Evolutionary conservation across 2,329 filamentous ascomycete species (phyloP).

Genomic region (Sporothrix phasma): DNA sequence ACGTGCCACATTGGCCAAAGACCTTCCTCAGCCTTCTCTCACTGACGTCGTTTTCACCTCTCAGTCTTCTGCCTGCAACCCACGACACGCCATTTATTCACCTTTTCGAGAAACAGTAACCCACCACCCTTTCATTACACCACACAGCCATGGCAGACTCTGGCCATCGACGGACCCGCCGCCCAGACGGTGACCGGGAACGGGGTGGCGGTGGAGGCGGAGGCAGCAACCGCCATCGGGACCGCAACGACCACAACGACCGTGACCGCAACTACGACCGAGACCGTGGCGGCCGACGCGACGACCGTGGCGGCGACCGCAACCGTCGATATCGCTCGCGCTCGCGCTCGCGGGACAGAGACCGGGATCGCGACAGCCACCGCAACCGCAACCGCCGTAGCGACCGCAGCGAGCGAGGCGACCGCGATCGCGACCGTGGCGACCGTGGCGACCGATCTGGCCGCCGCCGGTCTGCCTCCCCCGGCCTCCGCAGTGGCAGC

Average conservation of each 20-base stretch:
- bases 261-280: conserved; percentile 13
- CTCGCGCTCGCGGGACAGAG: conserved; percentile 6
- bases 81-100: not conserved
- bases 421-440: not conserved
- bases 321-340: conserved; percentile 16
- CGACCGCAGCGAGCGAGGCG: not conserved
- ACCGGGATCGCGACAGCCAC: conserved; percentile 9
- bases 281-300: not conserved
- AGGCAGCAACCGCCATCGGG: not conserved
- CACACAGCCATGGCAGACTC: conserved; percentile 15
- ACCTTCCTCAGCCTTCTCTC: not conserved
- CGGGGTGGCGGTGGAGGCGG: not conserved
- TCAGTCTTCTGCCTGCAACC: not conserved
- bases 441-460: not conserved
- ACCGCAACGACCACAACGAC: conserved; percentile 5
- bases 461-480: conserved; percentile 17
- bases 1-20: not conserved
- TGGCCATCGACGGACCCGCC: conserved; percentile 14
- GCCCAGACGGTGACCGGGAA: conserved; percentile 13
- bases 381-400: not conserved
- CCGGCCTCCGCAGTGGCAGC: conserved; percentile 13
- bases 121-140: too few relatives aligned
- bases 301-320: conserved; percentile 12
- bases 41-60: conserved; percentile 1
- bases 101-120: too few relatives aligned